These are phyloP conservation scores for Tolypocladium ovalisporum DNA, from an alignment of 2,329 filamentous ascomycete species.

Conservation along the genomic window DNA sequence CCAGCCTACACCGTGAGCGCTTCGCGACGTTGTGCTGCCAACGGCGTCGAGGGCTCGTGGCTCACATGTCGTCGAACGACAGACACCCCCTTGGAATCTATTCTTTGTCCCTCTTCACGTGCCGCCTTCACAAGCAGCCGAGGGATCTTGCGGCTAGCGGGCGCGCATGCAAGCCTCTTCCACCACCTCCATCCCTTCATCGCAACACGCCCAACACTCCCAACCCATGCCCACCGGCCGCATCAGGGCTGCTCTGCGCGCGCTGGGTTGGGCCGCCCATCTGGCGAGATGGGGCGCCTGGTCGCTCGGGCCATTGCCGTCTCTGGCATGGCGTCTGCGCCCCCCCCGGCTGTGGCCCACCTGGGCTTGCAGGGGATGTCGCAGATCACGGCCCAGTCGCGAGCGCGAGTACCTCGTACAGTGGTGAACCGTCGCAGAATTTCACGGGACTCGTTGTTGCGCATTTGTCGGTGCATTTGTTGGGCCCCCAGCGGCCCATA, in stretches of 20 bases:
- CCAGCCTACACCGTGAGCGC: not conserved
- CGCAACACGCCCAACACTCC: not conserved
- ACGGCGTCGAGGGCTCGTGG: not conserved
- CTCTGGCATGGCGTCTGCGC: conserved; percentile 1
- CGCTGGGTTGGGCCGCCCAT: not conserved
- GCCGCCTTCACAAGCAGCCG: conserved; percentile 7
- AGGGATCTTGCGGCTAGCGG: conserved; percentile 6
- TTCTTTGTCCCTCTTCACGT: not conserved
- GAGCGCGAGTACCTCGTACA: not conserved
- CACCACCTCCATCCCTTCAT: not conserved
- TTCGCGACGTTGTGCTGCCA: not conserved
- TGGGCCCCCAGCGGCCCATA: not conserved
- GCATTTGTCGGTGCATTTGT: not conserved
- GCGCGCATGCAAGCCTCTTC: conserved; percentile 2
- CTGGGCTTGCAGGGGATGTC: conserved; percentile 1
- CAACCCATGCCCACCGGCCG: not conserved
- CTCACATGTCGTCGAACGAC: not conserved
- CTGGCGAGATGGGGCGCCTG: conserved; percentile 1
- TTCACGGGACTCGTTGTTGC: not conserved
- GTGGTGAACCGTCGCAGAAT: not conserved
- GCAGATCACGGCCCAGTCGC: conserved; percentile 1
- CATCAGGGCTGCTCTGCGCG: not conserved
- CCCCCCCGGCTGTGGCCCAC: conserved; percentile 1
- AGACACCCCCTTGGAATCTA: not conserved
- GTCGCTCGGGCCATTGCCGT: conserved; percentile 3